Evolutionary conservation across 768 basidiomycete genomes (phyloP).

Genomic region (Pisolithus tinctorius): DNA sequence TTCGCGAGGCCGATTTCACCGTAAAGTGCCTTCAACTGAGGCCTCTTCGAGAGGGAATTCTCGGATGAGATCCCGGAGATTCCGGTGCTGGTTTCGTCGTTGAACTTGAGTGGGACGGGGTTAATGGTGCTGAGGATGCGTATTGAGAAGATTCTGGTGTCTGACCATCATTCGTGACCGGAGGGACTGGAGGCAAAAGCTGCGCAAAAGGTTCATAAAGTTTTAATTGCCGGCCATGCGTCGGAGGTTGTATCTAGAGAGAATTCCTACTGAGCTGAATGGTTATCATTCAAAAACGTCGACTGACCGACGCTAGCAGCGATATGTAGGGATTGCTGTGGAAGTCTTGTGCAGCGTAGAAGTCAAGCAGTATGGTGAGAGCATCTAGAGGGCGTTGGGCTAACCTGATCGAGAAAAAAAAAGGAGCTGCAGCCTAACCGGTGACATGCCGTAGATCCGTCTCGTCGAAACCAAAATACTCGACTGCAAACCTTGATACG

Average conservation of each 20-base stretch:
- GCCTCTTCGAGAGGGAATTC: neutral
- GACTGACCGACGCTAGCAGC: slow-evolving; percentile 44
- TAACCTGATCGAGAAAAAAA: neutral
- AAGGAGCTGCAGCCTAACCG: slow-evolving; percentile 35
- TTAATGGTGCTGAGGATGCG: slow-evolving; percentile 42
- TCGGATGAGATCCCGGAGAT: slow-evolving; percentile 12
- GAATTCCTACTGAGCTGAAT: slow-evolving; percentile 1
- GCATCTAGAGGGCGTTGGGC: slow-evolving; percentile 42
- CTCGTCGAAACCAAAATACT: slow-evolving; percentile 59
- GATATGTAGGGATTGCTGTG: slow-evolving; percentile 44
- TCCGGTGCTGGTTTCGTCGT: slow-evolving; percentile 4
- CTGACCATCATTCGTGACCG: slow-evolving; percentile 30
- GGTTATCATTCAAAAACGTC: neutral
- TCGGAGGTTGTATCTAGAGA: slow-evolving; percentile 45
- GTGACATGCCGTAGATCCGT: slow-evolving; percentile 50
- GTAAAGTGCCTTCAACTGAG: too few species aligned
- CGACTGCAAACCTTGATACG: slow-evolving; percentile 58
- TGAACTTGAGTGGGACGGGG: slow-evolving; percentile 14
- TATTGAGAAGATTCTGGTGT: slow-evolving; percentile 60
- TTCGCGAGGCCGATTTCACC: too few species aligned
- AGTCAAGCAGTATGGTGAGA: slow-evolving; percentile 61
- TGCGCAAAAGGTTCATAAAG: slow-evolving; percentile 38
- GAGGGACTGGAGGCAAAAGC: slow-evolving; percentile 14
- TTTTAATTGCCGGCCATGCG: slow-evolving; percentile 28
- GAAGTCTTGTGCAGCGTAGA: slow-evolving; percentile 60